Evolutionary conservation across 164 flowering plant species (phyloP).

Genomic region (Vitis amurensis): DNA sequence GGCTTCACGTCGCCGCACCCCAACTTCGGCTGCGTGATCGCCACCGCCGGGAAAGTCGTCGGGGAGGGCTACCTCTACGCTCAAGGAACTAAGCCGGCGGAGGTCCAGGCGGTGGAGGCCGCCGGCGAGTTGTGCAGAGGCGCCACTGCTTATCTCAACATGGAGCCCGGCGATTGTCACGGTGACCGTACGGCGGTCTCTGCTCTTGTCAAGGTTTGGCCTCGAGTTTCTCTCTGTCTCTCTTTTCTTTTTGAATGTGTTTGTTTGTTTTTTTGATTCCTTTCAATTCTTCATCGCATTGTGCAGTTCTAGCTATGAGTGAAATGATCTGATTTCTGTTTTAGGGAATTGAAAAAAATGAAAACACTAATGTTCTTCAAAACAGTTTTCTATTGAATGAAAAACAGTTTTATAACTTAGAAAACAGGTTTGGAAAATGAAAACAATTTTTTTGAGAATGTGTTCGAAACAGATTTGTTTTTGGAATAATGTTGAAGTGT

Average conservation of each 20-base stretch:
- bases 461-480: too few relatives aligned
- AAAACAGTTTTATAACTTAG: too few relatives aligned
- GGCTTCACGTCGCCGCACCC: slow-evolving; percentile 94
- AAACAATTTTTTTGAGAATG: too few relatives aligned
- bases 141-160: slow-evolving; percentile 82
- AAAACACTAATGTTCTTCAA: too few relatives aligned
- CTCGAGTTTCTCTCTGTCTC: neutral
- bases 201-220: slow-evolving; percentile 66
- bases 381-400: too few relatives aligned
- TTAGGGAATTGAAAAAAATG: too few relatives aligned
- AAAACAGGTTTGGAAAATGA: too few relatives aligned
- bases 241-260: neutral
- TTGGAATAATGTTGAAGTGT: too few relatives aligned
- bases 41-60: slow-evolving; percentile 39
- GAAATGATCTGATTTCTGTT: too few relatives aligned
- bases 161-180: slow-evolving; percentile 93
- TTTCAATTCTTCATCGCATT: neutral
- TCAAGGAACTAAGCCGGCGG: slow-evolving; percentile 86
- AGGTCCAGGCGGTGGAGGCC: slow-evolving; percentile 75
- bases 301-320: too few relatives aligned
- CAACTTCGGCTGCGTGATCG: slow-evolving; percentile 91
- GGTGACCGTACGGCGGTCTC: slow-evolving; percentile 81
- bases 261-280: neutral
- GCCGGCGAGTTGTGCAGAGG: slow-evolving; percentile 61
- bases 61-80: slow-evolving; percentile 93